A percentile compares a stretch with the other conserved stretches of the same genome.
phyloP scores from a whole-genome alignment of 2,329 filamentous ascomycete genomes.

The Fusarium algeriense region DNA sequence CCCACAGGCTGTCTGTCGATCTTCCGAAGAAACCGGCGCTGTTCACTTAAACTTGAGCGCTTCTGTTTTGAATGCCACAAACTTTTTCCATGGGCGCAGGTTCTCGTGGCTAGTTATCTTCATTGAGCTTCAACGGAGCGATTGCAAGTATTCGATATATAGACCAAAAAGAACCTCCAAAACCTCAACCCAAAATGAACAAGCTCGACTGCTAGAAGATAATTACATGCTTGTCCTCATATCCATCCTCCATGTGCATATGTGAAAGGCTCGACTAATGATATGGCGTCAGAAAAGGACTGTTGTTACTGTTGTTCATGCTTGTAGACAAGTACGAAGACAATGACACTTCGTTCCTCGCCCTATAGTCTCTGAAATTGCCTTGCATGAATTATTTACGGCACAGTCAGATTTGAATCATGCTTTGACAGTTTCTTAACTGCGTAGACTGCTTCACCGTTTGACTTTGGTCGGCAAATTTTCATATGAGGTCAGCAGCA shows the following conservation, averaged over 20 bases:
- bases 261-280: neutral
- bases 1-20: neutral
- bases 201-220: neutral
- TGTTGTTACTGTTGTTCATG: neutral
- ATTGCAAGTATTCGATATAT: neutral
- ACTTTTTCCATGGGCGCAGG: neutral
- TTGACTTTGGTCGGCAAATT: neutral
- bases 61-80: neutral
- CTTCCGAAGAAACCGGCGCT: neutral
- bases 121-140: neutral
- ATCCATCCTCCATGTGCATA: neutral
- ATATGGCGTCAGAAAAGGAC: neutral
- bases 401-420: neutral
- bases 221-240: neutral
- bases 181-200: neutral
- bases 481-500: neutral
- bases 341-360: neutral
- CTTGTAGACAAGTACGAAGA: neutral
- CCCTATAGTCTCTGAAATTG: neutral
- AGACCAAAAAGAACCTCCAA: too few species aligned
- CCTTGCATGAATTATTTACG: neutral
- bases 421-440: neutral
- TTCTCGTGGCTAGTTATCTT: neutral
- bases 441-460: neutral
- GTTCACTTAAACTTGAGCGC: neutral